A percentile compares a stretch with the other conserved stretches of the same genome.
These are phyloP conservation scores for Ogataea chonburiensis DNA, from an alignment of 805 yeast species.

Conservation along the genomic window DNA sequence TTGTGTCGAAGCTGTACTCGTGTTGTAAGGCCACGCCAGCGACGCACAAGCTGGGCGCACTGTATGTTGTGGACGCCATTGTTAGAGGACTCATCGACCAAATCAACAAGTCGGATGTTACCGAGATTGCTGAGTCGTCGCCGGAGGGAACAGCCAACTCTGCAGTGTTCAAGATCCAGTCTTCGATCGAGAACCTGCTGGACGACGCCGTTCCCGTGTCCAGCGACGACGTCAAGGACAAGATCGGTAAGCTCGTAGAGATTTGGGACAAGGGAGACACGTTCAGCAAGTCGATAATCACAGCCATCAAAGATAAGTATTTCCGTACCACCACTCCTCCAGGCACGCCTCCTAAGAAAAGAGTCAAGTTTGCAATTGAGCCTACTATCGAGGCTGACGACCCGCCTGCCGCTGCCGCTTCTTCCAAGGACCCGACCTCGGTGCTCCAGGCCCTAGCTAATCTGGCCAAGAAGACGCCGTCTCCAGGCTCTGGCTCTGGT, in stretches of 20 bases:
- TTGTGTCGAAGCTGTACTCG: slow-evolving; percentile 57
- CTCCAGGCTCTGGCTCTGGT: slow-evolving; percentile 32
- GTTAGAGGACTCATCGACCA: slow-evolving; percentile 77
- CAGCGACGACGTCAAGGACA: slow-evolving; percentile 58
- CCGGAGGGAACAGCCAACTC: slow-evolving; percentile 72
- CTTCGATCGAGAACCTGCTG: slow-evolving; percentile 60
- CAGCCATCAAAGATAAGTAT: slow-evolving; percentile 55
- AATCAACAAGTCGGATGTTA: slow-evolving; percentile 58
- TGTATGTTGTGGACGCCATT: slow-evolving; percentile 90
- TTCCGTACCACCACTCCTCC: slow-evolving; percentile 71
- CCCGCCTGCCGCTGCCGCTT: slow-evolving; percentile 13
- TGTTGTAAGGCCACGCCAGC: slow-evolving; percentile 72
- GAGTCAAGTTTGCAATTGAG: slow-evolving; percentile 30
- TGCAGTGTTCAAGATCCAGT: slow-evolving; percentile 65
- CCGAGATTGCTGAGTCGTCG: slow-evolving; percentile 47
- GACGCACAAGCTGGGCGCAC: slow-evolving; percentile 83
- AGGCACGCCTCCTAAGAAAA: slow-evolving; percentile 54
- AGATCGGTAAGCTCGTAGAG: slow-evolving; percentile 79
- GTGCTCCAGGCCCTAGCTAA: slow-evolving; percentile 70
- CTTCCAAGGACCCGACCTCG: slow-evolving; percentile 52
- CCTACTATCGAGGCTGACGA: slow-evolving; percentile 14
- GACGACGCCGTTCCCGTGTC: slow-evolving; percentile 60
- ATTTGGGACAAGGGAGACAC: slow-evolving; percentile 90
- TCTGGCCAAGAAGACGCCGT: slow-evolving; percentile 48
- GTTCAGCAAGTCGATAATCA: slow-evolving; percentile 57